Percentiles rank a stretch among this genome's conserved stretches.
phyloP scores from a whole-genome alignment of 2,329 filamentous ascomycete species.

The Trichoderma lentiforme region DNA sequence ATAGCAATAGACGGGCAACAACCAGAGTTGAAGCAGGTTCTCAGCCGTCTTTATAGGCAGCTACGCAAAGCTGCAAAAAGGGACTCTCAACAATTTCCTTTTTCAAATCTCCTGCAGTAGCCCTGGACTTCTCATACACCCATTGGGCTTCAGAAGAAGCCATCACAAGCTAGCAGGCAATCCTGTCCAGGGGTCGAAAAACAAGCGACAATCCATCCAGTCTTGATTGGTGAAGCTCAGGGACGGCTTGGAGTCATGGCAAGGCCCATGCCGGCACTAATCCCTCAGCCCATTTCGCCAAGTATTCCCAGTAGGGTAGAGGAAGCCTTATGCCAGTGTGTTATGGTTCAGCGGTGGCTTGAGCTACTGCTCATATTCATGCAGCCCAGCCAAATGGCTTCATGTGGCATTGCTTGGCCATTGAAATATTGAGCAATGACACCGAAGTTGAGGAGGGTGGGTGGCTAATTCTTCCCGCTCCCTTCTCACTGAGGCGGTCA shows the following conservation, averaged over 20 bases:
- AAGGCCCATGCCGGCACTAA: slow-evolving; percentile 6
- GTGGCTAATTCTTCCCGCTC: not conserved
- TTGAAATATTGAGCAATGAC: not conserved
- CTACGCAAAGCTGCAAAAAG: not conserved
- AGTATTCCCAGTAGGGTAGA: not conserved
- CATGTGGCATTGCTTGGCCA: not conserved
- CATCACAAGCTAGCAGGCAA: slow-evolving; percentile 9
- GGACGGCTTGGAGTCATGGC: not conserved
- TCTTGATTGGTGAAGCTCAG: not conserved
- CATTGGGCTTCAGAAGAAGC: not conserved
- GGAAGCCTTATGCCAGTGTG: not conserved
- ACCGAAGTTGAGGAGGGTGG: not conserved
- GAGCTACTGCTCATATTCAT: not conserved
- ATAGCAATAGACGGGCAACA: not conserved
- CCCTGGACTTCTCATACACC: not conserved
- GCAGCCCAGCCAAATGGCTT: not conserved
- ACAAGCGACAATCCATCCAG: not conserved
- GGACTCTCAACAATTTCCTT: not conserved
- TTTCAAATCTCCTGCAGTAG: not conserved
- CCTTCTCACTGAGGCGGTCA: not conserved
- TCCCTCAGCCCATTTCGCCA: slow-evolving; percentile 14
- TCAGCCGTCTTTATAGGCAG: not conserved
- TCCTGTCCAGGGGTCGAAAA: not conserved
- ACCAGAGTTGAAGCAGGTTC: not conserved
- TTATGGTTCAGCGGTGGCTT: not conserved